Conservation (phyloP, 495 filamentous ascomycete species). For the Astrothelium subdiscretum region DNA sequence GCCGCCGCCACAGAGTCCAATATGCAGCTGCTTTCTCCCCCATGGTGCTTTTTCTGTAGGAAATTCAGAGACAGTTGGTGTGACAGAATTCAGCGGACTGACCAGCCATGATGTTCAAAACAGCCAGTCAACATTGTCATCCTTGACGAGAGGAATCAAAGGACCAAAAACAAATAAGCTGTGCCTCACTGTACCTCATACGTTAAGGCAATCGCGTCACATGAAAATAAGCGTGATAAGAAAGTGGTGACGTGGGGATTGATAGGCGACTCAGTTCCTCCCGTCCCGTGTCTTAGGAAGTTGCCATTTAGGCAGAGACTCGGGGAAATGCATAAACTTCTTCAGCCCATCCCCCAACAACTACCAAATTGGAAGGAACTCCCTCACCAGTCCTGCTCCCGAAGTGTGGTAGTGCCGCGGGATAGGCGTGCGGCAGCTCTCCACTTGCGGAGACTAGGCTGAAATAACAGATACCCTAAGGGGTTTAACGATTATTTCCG, state of each 20-base stretch:
- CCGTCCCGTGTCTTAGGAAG: background rate
- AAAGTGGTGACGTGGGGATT: background rate
- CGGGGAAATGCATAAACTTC: background rate
- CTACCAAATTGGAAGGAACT: background rate
- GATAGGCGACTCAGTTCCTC: background rate
- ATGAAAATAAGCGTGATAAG: too few relatives aligned
- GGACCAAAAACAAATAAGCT: background rate
- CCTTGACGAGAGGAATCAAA: too few relatives aligned
- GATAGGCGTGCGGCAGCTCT: background rate
- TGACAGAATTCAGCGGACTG: background rate
- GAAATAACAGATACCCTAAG: background rate
- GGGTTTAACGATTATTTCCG: background rate
- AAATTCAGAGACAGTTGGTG: background rate
- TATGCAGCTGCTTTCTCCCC: background rate
- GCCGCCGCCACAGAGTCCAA: conserved; percentile 22
- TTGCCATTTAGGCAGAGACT: background rate
- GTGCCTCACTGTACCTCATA: background rate
- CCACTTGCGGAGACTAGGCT: background rate
- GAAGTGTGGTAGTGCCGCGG: background rate
- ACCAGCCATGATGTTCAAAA: background rate
- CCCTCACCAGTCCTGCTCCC: background rate
- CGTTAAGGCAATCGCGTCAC: background rate
- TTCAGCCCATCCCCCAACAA: background rate
- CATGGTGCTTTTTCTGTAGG: background rate
- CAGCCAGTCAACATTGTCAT: background rate